phyloP scores from a whole-genome alignment of 176 grass and related monocot species.

The Aechmea fasciata region DNA sequence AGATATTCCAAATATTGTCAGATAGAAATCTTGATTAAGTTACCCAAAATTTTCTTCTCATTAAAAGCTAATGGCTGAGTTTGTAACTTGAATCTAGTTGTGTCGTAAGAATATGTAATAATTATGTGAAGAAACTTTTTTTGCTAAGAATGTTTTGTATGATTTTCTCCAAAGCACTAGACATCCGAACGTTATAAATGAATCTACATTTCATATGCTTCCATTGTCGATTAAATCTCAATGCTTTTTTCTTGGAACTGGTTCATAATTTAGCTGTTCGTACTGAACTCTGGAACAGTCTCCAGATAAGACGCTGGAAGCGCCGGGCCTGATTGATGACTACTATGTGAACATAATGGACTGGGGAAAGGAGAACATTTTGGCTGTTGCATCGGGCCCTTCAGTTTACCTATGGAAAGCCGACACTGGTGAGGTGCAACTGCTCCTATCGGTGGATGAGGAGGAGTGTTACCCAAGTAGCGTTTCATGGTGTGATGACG shows the following conservation, averaged over 20 bases:
- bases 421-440: constrained; percentile 4
- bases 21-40: neutral
- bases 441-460: constrained; percentile 7
- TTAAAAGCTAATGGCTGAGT: neutral
- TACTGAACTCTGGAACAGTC: constrained; percentile 5
- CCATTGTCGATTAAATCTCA: neutral
- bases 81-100: neutral
- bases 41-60: neutral
- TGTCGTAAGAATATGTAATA: neutral
- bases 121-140: neutral
- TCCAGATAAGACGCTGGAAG: constrained; percentile 23
- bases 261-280: neutral
- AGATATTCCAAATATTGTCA: neutral
- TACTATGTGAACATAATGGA: constrained; percentile 29
- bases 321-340: constrained; percentile 15
- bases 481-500: constrained; percentile 31
- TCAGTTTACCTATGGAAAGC: constrained; percentile 27
- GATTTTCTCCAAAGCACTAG: neutral
- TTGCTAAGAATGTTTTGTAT: neutral
- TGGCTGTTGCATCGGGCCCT: constrained; percentile 23
- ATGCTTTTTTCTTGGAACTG: neutral
- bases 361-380: constrained; percentile 32
- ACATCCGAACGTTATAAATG: neutral
- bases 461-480: constrained; percentile 26
- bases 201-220: neutral